Evolutionary conservation across 257 asterid genomes (phyloP), one percentile per base, ranked within the genome.

Genomic region (Eucommia ulmoides): DNA sequence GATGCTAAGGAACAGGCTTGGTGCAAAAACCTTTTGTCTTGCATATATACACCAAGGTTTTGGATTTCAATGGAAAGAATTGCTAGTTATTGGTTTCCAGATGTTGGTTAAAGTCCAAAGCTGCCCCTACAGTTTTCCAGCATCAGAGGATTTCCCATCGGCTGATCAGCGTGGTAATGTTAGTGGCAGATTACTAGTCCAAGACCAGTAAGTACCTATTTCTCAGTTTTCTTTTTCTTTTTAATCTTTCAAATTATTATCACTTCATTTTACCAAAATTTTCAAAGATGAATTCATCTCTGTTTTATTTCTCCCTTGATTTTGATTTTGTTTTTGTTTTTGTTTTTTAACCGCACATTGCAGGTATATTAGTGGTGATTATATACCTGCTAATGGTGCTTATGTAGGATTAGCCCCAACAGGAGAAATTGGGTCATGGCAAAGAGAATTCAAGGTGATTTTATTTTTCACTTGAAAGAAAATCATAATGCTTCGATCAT

Each of bases 81-180:
- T n/a, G n/a, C n/a, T n/a, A n/a, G n/a, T n/a, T n/a, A 20, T 18
- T 52, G 45, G 9, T 23, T 33, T 33, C 21, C 54, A 69, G 75
- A 65, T 69, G 75, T 29, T 46, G 19, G 23, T 51, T 48, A 71
- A 69, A 64, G 53, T 52, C 35, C 22, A 60, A 41, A 51, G 64
- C 33, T 69, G 75, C 71, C 75, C 75, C 12, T 69, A 69, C 22
- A 50, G 42, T 23, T 69, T 69, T 52, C 68, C 72, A 45, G 60
- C 71, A 33, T 69, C 65, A 23, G 62, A 62, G 8, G 72, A 64
- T 11, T 69, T 55, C 44, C 72, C 68, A 2, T 64, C 49, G 9
- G 25, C 51, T 19, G 62, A 41, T 33, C 65, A 56, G 26, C 64
- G 75, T 45, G 68, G 75, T 24, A 8, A 45, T 24, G 72, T 69